These are phyloP conservation scores for Cystobasidium onofrii DNA, from an alignment of 768 basidiomycete species.

Conservation along the genomic window DNA sequence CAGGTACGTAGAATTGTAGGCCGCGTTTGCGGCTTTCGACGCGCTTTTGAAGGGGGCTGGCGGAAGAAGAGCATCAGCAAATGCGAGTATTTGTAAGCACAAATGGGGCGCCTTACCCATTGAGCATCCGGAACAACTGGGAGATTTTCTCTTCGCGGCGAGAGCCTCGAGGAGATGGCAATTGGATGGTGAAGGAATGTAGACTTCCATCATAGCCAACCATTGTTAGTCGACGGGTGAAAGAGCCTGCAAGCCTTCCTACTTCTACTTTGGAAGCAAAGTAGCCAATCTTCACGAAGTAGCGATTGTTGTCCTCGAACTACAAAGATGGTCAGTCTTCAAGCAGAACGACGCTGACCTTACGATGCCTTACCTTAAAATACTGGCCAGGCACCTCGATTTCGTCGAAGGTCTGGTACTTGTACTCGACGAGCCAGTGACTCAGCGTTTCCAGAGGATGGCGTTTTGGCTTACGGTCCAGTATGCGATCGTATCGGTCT, in stretches of 20 bases:
- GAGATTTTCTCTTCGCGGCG: conserved; percentile 87
- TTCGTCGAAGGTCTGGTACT: conserved; percentile 93
- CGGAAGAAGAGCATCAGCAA: not conserved
- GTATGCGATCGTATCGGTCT: conserved; percentile 71
- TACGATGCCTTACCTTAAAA: conserved; percentile 60
- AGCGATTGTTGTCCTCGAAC: conserved; percentile 91
- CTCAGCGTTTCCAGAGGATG: conserved; percentile 79
- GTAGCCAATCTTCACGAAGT: conserved; percentile 80
- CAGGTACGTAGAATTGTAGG: conserved; percentile 81
- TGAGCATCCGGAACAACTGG: conserved; percentile 89
- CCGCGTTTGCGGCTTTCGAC: conserved; percentile 90
- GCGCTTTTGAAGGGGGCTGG: conserved; percentile 69
- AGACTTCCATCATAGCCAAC: conserved; percentile 82
- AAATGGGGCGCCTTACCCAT: conserved; percentile 69
- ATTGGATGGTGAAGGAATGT: conserved; percentile 82
- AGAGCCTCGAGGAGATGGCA: conserved; percentile 72
- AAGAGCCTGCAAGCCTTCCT: conserved; percentile 72
- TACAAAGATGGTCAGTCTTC: conserved; percentile 43
- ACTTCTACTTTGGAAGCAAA: conserved; percentile 86
- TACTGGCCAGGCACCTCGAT: conserved; percentile 99
- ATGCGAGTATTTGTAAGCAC: not conserved
- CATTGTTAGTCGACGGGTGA: conserved; percentile 81
- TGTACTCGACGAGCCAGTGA: conserved; percentile 93
- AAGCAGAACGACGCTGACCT: not conserved
- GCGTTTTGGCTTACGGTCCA: conserved; percentile 66